Conservation (phyloP, 495 filamentous ascomycete species). For the Tuber indicum region DNA sequence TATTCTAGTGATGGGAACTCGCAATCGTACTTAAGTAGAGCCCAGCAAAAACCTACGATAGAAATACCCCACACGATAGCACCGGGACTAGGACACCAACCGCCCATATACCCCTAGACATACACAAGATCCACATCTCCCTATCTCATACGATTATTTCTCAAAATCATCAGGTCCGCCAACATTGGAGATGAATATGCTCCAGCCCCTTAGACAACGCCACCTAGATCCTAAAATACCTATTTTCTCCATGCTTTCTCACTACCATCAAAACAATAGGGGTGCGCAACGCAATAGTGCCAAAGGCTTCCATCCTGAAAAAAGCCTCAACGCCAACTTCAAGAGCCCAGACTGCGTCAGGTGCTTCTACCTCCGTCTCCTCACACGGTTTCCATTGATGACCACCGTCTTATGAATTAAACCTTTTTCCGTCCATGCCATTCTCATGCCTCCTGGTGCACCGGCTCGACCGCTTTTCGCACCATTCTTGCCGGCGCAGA, state of each 20-base stretch:
- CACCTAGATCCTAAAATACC: background rate
- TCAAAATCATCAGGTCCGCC: background rate
- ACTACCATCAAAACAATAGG: conserved; percentile 1
- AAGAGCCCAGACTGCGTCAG: background rate
- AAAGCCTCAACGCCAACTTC: background rate
- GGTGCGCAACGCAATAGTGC: background rate
- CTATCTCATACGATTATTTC: background rate
- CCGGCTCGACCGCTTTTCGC: background rate
- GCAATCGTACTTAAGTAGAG: background rate
- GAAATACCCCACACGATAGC: background rate
- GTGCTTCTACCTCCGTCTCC: background rate
- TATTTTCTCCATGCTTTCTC: background rate
- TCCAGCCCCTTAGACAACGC: background rate
- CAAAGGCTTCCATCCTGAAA: background rate
- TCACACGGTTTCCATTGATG: background rate
- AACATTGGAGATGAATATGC: background rate
- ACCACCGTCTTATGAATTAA: background rate
- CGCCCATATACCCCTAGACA: background rate
- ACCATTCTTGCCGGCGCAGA: background rate
- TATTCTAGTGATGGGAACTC: background rate
- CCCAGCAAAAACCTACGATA: background rate
- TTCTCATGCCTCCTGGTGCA: background rate
- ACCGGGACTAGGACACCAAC: background rate
- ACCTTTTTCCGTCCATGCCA: background rate
- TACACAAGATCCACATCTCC: background rate